Evolutionary conservation across 257 asterid species (phyloP), one percentile per base, ranked within the genome.

Genomic region (Penstemon eatonii): DNA sequence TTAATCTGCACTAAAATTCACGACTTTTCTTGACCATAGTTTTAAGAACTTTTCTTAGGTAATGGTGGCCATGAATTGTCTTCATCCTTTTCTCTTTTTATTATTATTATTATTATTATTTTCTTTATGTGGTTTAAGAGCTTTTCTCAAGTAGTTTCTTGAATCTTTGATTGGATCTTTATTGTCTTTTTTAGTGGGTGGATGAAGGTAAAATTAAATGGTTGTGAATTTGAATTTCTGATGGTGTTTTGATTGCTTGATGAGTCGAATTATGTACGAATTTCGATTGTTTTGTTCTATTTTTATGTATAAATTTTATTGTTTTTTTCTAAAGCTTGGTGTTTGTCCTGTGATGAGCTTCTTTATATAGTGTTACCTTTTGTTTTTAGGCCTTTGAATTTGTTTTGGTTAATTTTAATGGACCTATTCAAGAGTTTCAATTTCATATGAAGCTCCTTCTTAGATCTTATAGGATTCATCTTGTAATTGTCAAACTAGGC

Each of bases 1-100:
- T 40, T 59, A 49, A 52, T 69, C 75, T 55, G 45, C 77, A 69
- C 78, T 60, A 73, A 79, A 76, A 53, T 69, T 74, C 71, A 63
- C 61, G 79, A 18, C 3, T 49, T 62, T 60, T 36, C 44, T 52
- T n/a, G 62, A 43, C 71, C 49, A 73, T 60, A 25, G 33, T 25
- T 25, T 25, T 25, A 25, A 25, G 33, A 70, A 37, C 59, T 15
- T 70, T 45, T 50, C 61, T 77, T 68, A 74, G 87, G 85, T 80
- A 70, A 65, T 61, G 72, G 45, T 41, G 52, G 73, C n/a, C 8
- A 19, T 15, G 72, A 53, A 43, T 55, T 43, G 8, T 5, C 0
- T 33, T 56, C 41, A 0, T 12, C 8, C 9, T 1, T 56, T 8
- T 25, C 19, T 54, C 19, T 25, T 25, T 25, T 25, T 1, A 25